Evolutionary conservation across 2,329 filamentous ascomycete species (phyloP).

Genomic region (Sphaerulina vaccinii): DNA sequence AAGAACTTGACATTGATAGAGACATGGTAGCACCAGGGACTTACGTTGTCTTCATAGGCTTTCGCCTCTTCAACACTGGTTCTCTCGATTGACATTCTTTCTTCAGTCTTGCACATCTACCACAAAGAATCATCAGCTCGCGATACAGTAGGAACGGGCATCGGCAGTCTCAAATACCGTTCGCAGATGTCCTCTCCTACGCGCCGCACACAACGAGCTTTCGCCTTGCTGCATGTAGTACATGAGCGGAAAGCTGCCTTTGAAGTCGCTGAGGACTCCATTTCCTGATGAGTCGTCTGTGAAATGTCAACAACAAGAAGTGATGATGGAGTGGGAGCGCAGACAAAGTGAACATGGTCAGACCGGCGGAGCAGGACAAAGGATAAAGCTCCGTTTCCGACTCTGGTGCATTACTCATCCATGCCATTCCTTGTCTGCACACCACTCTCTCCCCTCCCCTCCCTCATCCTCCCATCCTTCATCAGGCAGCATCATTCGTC

Average conservation of each 20-base stretch:
- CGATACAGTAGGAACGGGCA: not conserved
- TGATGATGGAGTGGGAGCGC: not conserved
- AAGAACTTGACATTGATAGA: not conserved
- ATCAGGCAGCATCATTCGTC: not conserved
- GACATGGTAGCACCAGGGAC: conserved; percentile 10
- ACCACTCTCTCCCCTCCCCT: not conserved
- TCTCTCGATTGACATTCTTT: conserved; percentile 35
- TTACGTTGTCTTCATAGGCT: conserved; percentile 33
- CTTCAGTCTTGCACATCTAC: conserved; percentile 33
- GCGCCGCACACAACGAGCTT: conserved; percentile 36
- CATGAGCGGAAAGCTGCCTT: conserved; percentile 25
- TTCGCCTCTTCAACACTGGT: conserved; percentile 29
- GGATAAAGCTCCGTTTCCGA: not conserved
- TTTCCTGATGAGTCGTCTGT: not conserved
- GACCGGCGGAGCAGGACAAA: not conserved
- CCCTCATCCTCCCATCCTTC: not conserved
- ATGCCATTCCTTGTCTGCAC: not conserved
- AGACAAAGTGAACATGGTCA: not conserved
- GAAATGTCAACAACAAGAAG: not conserved
- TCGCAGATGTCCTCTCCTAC: conserved; percentile 30
- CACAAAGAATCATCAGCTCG: not conserved
- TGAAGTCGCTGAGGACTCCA: conserved; percentile 2
- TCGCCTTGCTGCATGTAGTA: conserved; percentile 35
- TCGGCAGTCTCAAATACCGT: conserved; percentile 18
- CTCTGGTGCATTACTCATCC: too few species aligned